Evolutionary conservation across 345 rosid genomes (phyloP).

Genomic region (Acer negundo): DNA sequence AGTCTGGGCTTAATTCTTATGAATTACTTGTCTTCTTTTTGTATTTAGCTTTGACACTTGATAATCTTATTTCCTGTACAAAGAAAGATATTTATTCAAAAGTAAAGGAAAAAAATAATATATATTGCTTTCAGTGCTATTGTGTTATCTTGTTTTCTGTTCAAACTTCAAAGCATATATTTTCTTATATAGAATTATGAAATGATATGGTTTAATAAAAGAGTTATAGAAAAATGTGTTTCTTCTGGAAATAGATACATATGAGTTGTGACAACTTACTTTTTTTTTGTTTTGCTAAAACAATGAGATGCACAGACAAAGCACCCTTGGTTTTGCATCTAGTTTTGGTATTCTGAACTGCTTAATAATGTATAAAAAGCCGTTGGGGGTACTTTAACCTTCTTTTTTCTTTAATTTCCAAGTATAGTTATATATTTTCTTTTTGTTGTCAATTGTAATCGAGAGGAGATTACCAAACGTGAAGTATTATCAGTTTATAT

Average conservation of each 20-base stretch:
- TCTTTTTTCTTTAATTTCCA: not conserved
- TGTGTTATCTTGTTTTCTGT: not conserved
- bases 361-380: not conserved
- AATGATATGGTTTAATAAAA: not conserved
- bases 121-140: not conserved
- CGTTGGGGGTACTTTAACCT: not conserved
- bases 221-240: not conserved
- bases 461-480: not conserved
- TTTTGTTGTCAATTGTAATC: not conserved
- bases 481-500: not conserved
- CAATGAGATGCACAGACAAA: not conserved
- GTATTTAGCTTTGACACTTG: not conserved
- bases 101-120: not conserved
- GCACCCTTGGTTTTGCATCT: not conserved
- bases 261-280: not conserved
- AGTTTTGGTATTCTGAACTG: not conserved
- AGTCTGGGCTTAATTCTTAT: not conserved
- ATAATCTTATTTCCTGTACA: no score
- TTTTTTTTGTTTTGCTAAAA: not conserved
- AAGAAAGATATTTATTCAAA: not conserved
- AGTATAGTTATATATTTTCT: not conserved
- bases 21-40: not conserved
- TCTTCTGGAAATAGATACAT: not conserved
- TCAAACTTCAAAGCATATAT: not conserved
- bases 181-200: no score